These are phyloP conservation scores for Stephanodiscus minutulus DNA, from an alignment of 108 stramenopile genomes.

Conservation along the genomic window DNA sequence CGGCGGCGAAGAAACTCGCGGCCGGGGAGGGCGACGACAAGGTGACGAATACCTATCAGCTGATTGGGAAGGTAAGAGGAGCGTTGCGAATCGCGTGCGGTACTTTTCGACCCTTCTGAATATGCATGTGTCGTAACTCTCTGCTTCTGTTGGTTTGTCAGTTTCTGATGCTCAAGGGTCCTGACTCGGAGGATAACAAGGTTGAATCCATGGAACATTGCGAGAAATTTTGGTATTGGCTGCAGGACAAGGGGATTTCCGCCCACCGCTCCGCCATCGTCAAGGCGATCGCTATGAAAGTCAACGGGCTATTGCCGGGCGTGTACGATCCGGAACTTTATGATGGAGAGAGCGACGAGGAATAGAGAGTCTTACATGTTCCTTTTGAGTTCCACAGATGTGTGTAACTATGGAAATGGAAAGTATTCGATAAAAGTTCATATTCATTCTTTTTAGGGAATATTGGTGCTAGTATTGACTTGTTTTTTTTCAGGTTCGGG, in stretches of 20 bases:
- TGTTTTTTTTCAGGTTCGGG: no score
- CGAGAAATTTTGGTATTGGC: constrained; percentile 93
- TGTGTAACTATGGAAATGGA: no score
- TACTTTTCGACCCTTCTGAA: no score
- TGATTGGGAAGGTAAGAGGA: constrained; percentile 81
- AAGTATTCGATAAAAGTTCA: background rate
- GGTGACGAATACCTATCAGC: constrained; percentile 84
- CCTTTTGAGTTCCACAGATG: no score
- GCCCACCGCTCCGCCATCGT: constrained; percentile 94
- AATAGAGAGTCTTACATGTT: background rate
- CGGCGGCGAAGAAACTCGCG: constrained; percentile 70
- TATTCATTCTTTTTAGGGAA: background rate
- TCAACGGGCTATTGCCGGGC: constrained; percentile 84
- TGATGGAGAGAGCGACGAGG: constrained; percentile 73
- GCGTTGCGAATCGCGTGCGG: no score
- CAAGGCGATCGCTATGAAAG: constrained; percentile 89
- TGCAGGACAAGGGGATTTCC: constrained; percentile 85
- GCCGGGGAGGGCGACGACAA: constrained; percentile 59
- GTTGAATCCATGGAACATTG: constrained; percentile 90
- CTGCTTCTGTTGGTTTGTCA: no score
- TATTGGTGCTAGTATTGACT: no score
- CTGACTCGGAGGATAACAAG: constrained; percentile 69
- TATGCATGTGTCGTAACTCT: no score
- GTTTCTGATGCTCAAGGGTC: constrained; percentile 93
- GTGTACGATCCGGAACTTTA: constrained; percentile 86